A percentile compares a stretch with the other conserved stretches of the same genome.
These are phyloP conservation scores for Citrus hindsii DNA, from an alignment of 345 rosid genomes.

Conservation along the genomic window DNA sequence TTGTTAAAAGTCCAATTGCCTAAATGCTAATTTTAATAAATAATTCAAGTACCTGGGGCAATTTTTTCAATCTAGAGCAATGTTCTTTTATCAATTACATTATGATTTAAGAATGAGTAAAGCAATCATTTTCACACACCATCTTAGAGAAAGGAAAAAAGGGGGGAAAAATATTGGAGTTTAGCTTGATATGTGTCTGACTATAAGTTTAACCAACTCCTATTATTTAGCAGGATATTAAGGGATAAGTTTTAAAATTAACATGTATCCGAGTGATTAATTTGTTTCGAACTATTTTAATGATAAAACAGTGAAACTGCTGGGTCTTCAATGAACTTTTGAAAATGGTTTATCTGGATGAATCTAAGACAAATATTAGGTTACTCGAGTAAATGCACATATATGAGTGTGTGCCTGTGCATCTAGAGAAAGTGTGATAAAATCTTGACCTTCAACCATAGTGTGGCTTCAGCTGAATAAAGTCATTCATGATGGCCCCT, in stretches of 20 bases:
- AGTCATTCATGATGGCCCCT: conserved; percentile 92
- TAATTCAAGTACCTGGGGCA: background rate
- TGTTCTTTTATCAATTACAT: background rate
- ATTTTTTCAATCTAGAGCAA: background rate
- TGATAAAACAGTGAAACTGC: too few relatives aligned
- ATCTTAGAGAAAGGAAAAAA: background rate
- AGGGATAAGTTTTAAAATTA: too few relatives aligned
- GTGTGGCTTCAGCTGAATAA: conserved; percentile 86
- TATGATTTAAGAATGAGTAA: background rate
- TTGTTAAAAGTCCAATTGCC: background rate
- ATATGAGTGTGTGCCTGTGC: too few relatives aligned
- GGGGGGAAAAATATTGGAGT: background rate
- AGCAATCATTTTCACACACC: background rate
- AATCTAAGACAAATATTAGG: too few relatives aligned
- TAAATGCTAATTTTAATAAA: background rate
- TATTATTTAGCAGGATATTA: too few relatives aligned
- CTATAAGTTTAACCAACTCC: background rate
- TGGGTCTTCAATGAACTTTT: too few relatives aligned
- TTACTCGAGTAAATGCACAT: too few relatives aligned
- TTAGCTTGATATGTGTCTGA: background rate
- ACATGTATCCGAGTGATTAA: too few relatives aligned
- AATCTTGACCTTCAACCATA: conserved; percentile 79
- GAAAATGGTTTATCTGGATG: too few relatives aligned
- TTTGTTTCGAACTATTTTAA: too few relatives aligned
- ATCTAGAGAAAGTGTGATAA: background rate